phyloP scores from a whole-genome alignment of 225 moss, liverwort and hornwort genomes.

The Climacium dendroides region DNA sequence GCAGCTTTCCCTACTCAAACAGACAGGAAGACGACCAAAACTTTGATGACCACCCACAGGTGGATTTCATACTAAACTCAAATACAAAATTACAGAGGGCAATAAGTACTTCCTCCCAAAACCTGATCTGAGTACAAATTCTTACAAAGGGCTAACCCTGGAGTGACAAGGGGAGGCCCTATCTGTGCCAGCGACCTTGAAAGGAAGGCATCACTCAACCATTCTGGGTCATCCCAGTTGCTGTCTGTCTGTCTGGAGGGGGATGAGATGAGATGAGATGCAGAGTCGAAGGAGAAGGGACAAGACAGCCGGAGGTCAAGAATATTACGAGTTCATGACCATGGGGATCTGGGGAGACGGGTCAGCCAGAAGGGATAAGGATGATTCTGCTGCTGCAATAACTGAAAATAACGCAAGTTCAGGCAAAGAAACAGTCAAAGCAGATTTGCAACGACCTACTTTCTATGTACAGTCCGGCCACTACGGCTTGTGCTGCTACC shows the following conservation, averaged over 20 bases:
- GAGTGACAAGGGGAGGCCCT: not conserved
- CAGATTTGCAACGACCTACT: slow-evolving; percentile 24
- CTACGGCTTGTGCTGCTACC: slow-evolving; percentile 79
- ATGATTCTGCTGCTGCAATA: slow-evolving; percentile 7
- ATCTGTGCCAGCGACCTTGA: not conserved
- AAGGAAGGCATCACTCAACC: slow-evolving; percentile 1
- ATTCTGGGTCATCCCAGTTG: not conserved
- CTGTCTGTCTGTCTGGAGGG: not conserved
- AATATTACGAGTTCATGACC: not conserved
- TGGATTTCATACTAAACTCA: slow-evolving; percentile 12
- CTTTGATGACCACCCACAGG: not conserved
- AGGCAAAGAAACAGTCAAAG: not conserved
- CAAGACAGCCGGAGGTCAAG: not conserved
- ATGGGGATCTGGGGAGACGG: not conserved
- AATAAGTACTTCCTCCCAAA: slow-evolving; percentile 15
- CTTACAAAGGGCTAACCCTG: slow-evolving; percentile 8
- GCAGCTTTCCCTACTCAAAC: not conserved
- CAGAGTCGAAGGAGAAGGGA: not conserved
- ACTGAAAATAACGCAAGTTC: slow-evolving; percentile 9
- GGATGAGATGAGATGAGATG: not conserved
- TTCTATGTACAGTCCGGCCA: slow-evolving; percentile 84
- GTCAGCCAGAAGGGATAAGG: not conserved
- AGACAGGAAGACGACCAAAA: not conserved
- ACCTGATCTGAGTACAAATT: slow-evolving; percentile 26
- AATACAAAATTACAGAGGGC: slow-evolving; percentile 37